phyloP scores from a whole-genome alignment of 2,329 filamentous ascomycete genomes.

The Colletotrichum sp. region DNA sequence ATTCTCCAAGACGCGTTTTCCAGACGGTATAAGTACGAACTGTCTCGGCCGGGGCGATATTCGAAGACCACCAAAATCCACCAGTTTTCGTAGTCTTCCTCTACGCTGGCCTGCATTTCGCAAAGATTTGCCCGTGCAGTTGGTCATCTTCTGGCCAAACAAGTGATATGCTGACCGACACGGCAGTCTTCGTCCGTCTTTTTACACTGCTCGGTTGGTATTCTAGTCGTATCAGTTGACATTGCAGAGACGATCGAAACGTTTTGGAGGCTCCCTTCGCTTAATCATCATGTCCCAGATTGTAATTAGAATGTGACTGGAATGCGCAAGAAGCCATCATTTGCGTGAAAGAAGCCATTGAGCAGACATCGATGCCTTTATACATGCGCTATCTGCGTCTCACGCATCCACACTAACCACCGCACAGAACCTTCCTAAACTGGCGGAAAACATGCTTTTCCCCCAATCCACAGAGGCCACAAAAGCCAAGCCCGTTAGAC shows the following conservation, averaged over 20 bases:
- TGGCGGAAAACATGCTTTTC: neutral
- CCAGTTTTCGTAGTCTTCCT: too few relatives aligned
- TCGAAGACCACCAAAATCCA: neutral
- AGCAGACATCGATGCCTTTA: neutral
- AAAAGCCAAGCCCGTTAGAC: neutral
- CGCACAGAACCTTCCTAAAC: neutral
- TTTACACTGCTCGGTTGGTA: neutral
- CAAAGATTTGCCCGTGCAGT: fast-evolving
- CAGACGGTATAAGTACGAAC: neutral
- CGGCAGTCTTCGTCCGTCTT: neutral
- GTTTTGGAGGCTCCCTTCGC: fast-evolving
- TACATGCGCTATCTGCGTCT: neutral
- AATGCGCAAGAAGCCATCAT: too few relatives aligned
- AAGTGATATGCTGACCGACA: neutral
- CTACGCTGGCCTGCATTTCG: too few relatives aligned
- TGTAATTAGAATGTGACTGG: neutral
- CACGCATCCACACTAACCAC: neutral
- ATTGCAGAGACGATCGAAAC: neutral
- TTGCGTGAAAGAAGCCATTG: neutral
- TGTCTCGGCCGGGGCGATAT: fast-evolving
- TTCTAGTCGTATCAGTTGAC: fast-evolving
- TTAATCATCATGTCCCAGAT: fast-evolving
- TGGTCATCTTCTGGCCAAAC: fast-evolving
- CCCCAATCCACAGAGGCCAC: neutral
- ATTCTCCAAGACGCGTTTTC: neutral